Base-by-base conservation (phyloP, 768 basidiomycete species). In the Naganishia vaughanmartiniae region DNA sequence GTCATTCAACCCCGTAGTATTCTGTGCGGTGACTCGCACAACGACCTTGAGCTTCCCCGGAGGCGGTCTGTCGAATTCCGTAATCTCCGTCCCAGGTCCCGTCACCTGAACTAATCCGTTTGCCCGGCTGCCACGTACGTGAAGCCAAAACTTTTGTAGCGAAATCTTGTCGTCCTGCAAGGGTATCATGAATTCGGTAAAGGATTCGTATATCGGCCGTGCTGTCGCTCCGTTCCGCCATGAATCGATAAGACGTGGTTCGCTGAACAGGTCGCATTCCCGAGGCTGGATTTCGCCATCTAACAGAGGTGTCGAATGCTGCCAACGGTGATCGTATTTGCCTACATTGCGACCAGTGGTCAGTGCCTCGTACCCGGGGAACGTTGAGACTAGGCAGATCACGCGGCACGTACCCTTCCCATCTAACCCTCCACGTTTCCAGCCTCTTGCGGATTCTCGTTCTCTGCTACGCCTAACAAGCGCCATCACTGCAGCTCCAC, bases 201-300 rank as follows among this genome's bases (percentile, higher is more conserved):
- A n/a, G 1, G 60, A 45, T 63, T 36, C 39, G 60, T 45, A 63
- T 24, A 45, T 63, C 24, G 39, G 60, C 30, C 12, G 60, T 26
- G 60, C 39, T 26, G 60, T 63, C 42, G 60, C 39, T 42, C 60
- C 60, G 28, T 42, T 42, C 17, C 39, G 19, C 60, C 60, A 63
- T 24, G 60, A 45, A 11, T 63, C 60, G 42, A 63, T 63, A 12
- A 63, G 60, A 5, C 42, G 42, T 46, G 60, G 36, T 39, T 34
- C 60, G 39, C 36, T 63, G 42, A 63, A 63, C 19, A 63, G 26
- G 60, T 63, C 60, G 60, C 60, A 63, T 63, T 63, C 60, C 11
- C 60, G 60, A 15, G 60, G 60, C n/a, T 26, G 21, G 24, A 17
- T 26, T 45, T 63, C 60, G 12, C 30, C 17, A 2, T 21, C 36